Evolutionary conservation across 352 stramenopile species (phyloP).

Genomic region (Globisporangium okanoganense): DNA sequence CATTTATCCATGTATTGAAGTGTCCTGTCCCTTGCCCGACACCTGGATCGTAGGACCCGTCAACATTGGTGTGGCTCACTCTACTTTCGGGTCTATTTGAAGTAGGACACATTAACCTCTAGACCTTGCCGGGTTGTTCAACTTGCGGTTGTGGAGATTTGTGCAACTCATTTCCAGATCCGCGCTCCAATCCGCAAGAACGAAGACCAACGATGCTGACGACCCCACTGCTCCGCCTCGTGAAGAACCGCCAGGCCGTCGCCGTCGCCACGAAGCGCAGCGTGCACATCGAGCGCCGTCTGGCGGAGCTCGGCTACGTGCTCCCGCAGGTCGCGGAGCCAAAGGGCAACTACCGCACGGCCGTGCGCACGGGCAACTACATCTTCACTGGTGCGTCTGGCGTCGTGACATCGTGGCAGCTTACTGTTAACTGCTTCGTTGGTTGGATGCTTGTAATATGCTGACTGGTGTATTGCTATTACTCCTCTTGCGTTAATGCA

Average conservation of each 20-base stretch:
- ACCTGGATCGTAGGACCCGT: too few species aligned
- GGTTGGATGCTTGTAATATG: not conserved
- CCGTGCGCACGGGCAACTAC: constrained; percentile 80
- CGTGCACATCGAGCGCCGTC: constrained; percentile 80
- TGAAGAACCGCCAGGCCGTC: constrained; percentile 12
- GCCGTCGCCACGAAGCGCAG: constrained; percentile 27
- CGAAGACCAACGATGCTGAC: constrained; percentile 19
- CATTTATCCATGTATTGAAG: too few species aligned
- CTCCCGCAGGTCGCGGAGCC: constrained; percentile 58
- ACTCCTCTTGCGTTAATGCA: constrained; percentile 1
- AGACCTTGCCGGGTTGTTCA: constrained; percentile 3
- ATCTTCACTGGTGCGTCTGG: constrained; percentile 57
- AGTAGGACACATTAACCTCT: not conserved
- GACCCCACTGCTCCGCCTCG: constrained; percentile 24
- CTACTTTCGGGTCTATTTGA: not conserved
- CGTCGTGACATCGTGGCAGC: not conserved
- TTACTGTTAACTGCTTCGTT: not conserved
- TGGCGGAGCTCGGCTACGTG: constrained; percentile 71
- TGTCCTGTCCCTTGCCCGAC: too few species aligned
- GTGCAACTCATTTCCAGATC: constrained; percentile 9
- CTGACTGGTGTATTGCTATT: not conserved
- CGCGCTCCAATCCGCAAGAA: not conserved
- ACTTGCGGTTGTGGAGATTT: not conserved
- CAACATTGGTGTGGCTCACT: too few species aligned
- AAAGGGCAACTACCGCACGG: constrained; percentile 91